A percentile compares a stretch with the other conserved stretches of the same genome.
Evolutionary conservation across 495 filamentous ascomycete species (phyloP).

Genomic region (Jackrogersella multiformis): DNA sequence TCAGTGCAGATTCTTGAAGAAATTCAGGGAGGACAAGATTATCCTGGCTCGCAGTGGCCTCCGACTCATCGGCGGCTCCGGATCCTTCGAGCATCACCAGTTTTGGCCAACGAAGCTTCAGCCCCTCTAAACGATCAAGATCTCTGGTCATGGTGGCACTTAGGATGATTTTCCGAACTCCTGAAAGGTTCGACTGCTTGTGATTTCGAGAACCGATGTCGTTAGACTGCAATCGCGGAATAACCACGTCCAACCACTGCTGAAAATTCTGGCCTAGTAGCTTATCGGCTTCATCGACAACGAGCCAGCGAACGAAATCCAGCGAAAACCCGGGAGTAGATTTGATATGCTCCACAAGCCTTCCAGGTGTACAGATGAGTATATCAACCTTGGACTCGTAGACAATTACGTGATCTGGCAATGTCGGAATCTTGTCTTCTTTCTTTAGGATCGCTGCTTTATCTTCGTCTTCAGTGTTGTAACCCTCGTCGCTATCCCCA

Average conservation of each 20-base stretch:
- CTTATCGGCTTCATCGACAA: conserved; percentile 94
- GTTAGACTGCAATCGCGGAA: conserved; percentile 66
- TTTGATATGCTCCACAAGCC: conserved; percentile 89
- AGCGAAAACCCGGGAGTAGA: conserved; percentile 82
- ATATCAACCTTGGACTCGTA: conserved; percentile 81
- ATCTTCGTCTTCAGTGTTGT: conserved; percentile 46
- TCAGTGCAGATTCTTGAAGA: conserved; percentile 76
- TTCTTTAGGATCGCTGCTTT: conserved; percentile 39
- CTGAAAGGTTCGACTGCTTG: conserved; percentile 57
- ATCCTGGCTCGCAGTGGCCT: conserved; percentile 31
- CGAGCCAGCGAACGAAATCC: conserved; percentile 79
- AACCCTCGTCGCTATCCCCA: conserved; percentile 34
- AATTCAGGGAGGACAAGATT: conserved; percentile 71
- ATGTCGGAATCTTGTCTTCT: conserved; percentile 47
- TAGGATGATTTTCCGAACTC: conserved; percentile 77
- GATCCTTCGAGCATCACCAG: conserved; percentile 75
- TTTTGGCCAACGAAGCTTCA: conserved; percentile 77
- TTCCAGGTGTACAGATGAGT: conserved; percentile 90
- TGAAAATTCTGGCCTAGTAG: conserved; percentile 92
- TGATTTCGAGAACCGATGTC: conserved; percentile 54
- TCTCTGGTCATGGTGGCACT: conserved; percentile 96
- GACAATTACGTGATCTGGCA: conserved; percentile 68
- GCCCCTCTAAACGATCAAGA: conserved; percentile 75
- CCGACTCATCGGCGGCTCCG: conserved; percentile 39
- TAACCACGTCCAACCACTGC: conserved; percentile 83